phyloP scores from a whole-genome alignment of 73 alveolate species.

The Urostyla sp. region DNA sequence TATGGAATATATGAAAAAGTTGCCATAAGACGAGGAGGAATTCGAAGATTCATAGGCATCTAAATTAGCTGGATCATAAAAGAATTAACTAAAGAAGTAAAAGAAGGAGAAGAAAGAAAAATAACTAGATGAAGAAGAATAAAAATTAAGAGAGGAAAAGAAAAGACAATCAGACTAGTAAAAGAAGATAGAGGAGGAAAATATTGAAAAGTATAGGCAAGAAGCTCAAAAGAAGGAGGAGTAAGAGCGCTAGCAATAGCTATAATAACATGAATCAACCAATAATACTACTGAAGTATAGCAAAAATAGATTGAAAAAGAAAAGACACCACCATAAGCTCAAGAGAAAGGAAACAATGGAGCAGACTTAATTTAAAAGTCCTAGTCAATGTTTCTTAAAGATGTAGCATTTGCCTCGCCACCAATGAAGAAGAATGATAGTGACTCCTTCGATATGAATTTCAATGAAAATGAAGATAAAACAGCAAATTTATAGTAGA shows the following conservation, averaged over 20 bases:
- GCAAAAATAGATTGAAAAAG: background rate
- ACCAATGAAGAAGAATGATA: too few relatives aligned
- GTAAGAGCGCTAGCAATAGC: background rate
- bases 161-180: conserved; percentile 43
- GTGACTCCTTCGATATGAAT: too few relatives aligned
- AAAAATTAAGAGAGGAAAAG: conserved; percentile 35
- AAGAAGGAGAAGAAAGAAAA: conserved; percentile 40
- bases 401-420: background rate
- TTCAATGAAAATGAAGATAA: too few relatives aligned
- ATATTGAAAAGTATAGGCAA: conserved; percentile 5
- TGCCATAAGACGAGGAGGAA: conserved; percentile 48
- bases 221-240: background rate
- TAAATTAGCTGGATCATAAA: conserved; percentile 28
- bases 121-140: conserved; percentile 15
- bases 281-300: background rate
- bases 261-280: background rate
- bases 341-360: background rate
- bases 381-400: background rate
- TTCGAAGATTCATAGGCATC: conserved; percentile 50
- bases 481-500: too few relatives aligned
- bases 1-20: background rate
- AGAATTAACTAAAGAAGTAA: conserved; percentile 1
- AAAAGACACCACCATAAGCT: background rate
- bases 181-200: conserved; percentile 50
- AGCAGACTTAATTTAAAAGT: background rate